A percentile compares a stretch with the other conserved stretches of the same genome.
phyloP scores from a whole-genome alignment of 352 stramenopile genomes.

The Phytophthora vignae region DNA sequence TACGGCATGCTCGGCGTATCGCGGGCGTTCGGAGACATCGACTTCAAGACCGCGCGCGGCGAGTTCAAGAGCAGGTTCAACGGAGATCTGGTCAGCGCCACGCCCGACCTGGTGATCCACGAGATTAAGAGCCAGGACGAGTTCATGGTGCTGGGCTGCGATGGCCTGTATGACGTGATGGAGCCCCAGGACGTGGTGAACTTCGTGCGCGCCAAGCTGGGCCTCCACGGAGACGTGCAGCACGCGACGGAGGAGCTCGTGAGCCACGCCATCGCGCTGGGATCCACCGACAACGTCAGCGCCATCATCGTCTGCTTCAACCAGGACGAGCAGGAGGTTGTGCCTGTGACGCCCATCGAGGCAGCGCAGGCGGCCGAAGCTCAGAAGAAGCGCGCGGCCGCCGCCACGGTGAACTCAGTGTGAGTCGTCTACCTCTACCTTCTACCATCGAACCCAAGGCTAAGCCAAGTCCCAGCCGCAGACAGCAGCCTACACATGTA shows the following conservation, averaged over 20 bases:
- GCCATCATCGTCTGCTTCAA: conserved; percentile 84
- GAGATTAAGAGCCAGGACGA: conserved; percentile 67
- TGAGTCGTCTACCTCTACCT: conserved; percentile 12
- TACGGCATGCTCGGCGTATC: conserved; percentile 87
- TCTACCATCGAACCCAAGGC: conserved; percentile 14
- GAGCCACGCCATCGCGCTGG: conserved; percentile 80
- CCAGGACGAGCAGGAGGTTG: conserved; percentile 51
- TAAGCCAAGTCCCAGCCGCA: conserved; percentile 20
- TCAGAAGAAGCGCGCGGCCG: conserved; percentile 40
- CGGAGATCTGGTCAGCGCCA: conserved; percentile 79
- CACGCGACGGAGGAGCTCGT: conserved; percentile 86
- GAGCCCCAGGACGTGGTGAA: conserved; percentile 81
- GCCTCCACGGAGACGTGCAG: conserved; percentile 75
- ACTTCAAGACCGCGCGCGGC: conserved; percentile 87
- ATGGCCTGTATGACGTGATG: conserved; percentile 90
- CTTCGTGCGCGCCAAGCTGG: conserved; percentile 80
- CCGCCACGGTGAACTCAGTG: conserved; percentile 16
- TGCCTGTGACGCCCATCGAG: conserved; percentile 46
- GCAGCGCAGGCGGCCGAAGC: conserved; percentile 39
- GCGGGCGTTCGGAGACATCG: conserved; percentile 85
- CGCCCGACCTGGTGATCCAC: conserved; percentile 71
- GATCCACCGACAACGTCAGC: conserved; percentile 87
- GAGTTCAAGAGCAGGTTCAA: conserved; percentile 87
- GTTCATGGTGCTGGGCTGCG: conserved; percentile 85
- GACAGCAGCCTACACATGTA: conserved; percentile 45